Evolutionary conservation across 2,329 filamentous ascomycete genomes (phyloP).

Genomic region (Monilinia vaccinii-corymbosi): DNA sequence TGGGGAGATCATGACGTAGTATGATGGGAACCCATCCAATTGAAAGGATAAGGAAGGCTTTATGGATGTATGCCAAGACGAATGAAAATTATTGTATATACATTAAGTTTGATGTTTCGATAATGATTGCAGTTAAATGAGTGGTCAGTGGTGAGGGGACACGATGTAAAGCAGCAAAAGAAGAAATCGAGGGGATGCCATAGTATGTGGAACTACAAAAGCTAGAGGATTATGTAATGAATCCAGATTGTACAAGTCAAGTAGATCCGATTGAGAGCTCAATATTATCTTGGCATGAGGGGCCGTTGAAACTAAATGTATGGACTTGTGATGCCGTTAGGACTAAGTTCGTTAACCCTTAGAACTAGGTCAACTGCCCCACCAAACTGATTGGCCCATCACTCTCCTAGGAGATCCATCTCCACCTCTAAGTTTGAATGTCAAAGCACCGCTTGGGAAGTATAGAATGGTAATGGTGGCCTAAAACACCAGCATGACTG

Average conservation of each 20-base stretch:
- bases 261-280: neutral
- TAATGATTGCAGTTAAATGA: neutral
- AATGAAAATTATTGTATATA: neutral
- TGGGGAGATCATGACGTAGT: neutral
- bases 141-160: neutral
- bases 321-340: neutral
- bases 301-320: neutral
- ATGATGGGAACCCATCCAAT: neutral
- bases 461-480: neutral
- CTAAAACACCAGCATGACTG: too few relatives aligned
- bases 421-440: neutral
- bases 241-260: neutral
- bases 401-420: neutral
- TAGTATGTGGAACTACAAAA: neutral
- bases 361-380: neutral
- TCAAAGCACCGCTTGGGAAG: neutral
- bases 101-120: neutral
- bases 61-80: neutral
- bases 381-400: neutral
- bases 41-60: neutral
- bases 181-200: neutral
- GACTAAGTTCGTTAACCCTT: neutral
- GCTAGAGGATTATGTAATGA: neutral
- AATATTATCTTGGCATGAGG: neutral
- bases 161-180: neutral